These are phyloP conservation scores for Cerioporus squamosus DNA, from an alignment of 1,284 basidiomycete species.

Conservation along the genomic window DNA sequence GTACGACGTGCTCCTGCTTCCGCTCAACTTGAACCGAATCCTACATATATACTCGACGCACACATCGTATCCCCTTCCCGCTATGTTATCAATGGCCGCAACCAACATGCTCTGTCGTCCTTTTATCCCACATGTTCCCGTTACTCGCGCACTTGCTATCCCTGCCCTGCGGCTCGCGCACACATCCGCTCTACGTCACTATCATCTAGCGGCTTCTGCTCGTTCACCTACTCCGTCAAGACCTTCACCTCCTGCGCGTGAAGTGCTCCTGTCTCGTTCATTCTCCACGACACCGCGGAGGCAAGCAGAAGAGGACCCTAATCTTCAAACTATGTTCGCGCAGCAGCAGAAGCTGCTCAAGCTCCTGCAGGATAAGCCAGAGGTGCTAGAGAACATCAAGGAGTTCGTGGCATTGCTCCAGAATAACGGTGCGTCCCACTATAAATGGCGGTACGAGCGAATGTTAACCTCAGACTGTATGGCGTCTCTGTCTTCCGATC, in stretches of 20 bases:
- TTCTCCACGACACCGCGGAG: constrained; percentile 26
- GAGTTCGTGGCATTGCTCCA: constrained; percentile 51
- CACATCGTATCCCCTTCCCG: background rate
- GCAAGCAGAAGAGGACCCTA: constrained; percentile 37
- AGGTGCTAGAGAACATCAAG: constrained; percentile 51
- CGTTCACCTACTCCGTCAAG: background rate
- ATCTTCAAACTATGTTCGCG: constrained; percentile 43
- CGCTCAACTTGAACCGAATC: background rate
- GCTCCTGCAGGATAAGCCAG: constrained; percentile 55
- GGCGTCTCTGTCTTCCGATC: background rate
- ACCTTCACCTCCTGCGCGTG: constrained; percentile 5
- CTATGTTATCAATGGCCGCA: background rate
- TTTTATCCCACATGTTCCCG: constrained; percentile 10
- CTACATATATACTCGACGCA: background rate
- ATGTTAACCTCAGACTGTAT: background rate
- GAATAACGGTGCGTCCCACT: constrained; percentile 48
- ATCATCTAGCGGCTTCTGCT: background rate
- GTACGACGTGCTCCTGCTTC: background rate
- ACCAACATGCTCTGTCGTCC: constrained; percentile 14
- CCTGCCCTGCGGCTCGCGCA: constrained; percentile 18
- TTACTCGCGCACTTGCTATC: constrained; percentile 13
- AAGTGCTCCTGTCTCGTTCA: constrained; percentile 12
- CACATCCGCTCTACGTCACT: constrained; percentile 19
- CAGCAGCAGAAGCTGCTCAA: constrained; percentile 51
- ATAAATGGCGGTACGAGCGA: background rate